Base-by-base conservation (phyloP, 1,284 basidiomycete genomes). In the Apiotrichum gamsii region DNA sequence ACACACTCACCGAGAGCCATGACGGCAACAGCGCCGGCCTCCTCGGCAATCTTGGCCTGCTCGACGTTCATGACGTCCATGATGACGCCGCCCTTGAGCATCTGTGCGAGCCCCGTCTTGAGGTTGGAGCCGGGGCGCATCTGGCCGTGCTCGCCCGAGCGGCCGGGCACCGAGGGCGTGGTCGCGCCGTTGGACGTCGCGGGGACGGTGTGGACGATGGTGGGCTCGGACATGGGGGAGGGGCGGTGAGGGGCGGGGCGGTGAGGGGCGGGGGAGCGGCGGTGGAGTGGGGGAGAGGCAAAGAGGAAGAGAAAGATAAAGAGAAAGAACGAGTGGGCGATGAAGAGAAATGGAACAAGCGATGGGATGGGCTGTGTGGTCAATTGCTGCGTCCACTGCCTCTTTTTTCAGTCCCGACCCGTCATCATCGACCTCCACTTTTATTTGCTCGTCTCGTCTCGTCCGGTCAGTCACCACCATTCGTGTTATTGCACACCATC, bases 21-120 rank as follows among this genome's bases (percentile, higher is more conserved):
- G 57, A 98, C 94, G 55, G 94, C 94, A 69, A 89, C 91, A 13
- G 94, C 94, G 51, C 95, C 94, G 10, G 94, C 94, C 68, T 95
- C 91, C 69, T 97, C 94, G 49, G 94, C 94, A 61, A 97, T 93
- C 56, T 89, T 85, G 52, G 94, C 94, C 83, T 71, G 69, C 54
- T 72, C 70, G 44, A 62, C 64, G 51, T 65, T 61, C 64, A 67
- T 64, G 50, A 93, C 87, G 70, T 90, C 87, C 87, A 90, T 90
- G 71, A 93, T 93, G 54, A 94, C 90, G 59, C 65, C 68, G 40
- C 69, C 88, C 78, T 94, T 93, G 63, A 93, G 78, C 90, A 94
- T 93, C 77, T 93, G 89, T 1, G 90, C 90, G 37, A 95, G 77
- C 50, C 89, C 89, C 21, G 87, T 89, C 76, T 96, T 96, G 69